Evolutionary conservation across 2,329 filamentous ascomycete species (phyloP), one percentile per base, ranked within the genome.

Genomic region (Aspergillus brasiliensis): DNA sequence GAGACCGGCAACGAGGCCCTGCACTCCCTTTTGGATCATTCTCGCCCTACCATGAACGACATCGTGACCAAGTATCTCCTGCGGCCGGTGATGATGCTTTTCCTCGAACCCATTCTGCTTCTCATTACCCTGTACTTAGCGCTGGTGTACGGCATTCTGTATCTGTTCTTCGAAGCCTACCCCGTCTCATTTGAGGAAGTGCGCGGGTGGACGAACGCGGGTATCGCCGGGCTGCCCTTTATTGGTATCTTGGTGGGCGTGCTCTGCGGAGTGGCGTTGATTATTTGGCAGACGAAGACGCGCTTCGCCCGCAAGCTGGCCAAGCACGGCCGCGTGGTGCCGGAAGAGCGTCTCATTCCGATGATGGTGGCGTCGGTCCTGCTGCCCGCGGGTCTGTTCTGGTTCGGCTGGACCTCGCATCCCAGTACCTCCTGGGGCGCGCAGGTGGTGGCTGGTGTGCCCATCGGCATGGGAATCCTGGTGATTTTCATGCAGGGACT

Each of bases 41-140:
- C 73, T 21, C 73, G 70, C 8, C 69, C 81, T 5, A 74, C 75
- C 7, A 47, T 77, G 17, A 68, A 68, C 3, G 75, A 73, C 7
- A 73, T 84, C 48, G 63, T 75, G 2, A 67, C 69, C 25, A 81
- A 80, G 44, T 83, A 82, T 61, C 69, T 83, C 3, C 64, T 78
- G 51, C 75, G 77, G 17, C 80, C 80, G 1, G 71, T 80, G 47
- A 69, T 74, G 59, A 83, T 84, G 81, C 69, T 83, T 15, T 58
- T 77, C 42, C 66, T 76, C 38, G 82, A 83, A 61, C 81, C 82
- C 0, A 83, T 83, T 56, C 69, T 83, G 4, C 63, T 81, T 25
- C 68, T 80, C 17, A 72, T 83, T 47, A 83, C 81, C 1, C 60
- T 82, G 8, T 80, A 79, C 59, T 73, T 78, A 13, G 72, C 74